Evolutionary conservation across 169 alveolate genomes (phyloP), one percentile per base, ranked within the genome.

Genomic region (Neospora caninum): DNA sequence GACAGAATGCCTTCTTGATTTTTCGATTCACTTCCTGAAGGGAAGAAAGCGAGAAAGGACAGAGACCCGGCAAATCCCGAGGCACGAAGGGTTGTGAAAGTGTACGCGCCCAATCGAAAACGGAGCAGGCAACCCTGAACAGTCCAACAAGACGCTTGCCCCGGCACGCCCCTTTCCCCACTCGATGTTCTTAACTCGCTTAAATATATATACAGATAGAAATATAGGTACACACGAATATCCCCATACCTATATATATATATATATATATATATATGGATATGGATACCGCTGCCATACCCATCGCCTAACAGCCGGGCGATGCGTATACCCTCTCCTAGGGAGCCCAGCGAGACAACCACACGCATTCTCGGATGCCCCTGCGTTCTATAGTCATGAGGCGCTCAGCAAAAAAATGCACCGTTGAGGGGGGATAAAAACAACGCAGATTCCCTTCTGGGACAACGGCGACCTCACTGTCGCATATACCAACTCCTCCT

Each of bases 1-100:
- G 99, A 93, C 99, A 99, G 96, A 94, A 99, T 34, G 99, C 99
- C 89, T 98, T 98, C 94, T 98, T 98, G 88, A 99, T 99, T 95
- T 99, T 99, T 87, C 98, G 94, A 38, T 97, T 96, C 45, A 99
- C 99, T 49, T 98, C 99, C 91, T 96, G 94, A 41, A 39, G 27
- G 42, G 39, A 67, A 78, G 13, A 78, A 0, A 92, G 29, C 58
- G 13, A 49, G 58, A 49, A 49, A 0, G 10, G 10, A 38, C 94
- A 36, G 22, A n/a, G 80, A 53, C 9, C 67, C 83, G 27, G n/a
- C 10, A 87, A 34, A 80, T 34, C 9, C 67, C 25, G 29, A 73
- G 18, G 7, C 27, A 16, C 20, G 27, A 38, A 22, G 20, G 27
- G 43, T 38, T 78, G 13, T 22, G 20, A 78, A 78, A 78, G 9